Percentiles rank a stretch among this genome's conserved stretches.
Conservation (phyloP, 192 early-diverging fungal genomes). For the Entomortierella parvispora region DNA sequence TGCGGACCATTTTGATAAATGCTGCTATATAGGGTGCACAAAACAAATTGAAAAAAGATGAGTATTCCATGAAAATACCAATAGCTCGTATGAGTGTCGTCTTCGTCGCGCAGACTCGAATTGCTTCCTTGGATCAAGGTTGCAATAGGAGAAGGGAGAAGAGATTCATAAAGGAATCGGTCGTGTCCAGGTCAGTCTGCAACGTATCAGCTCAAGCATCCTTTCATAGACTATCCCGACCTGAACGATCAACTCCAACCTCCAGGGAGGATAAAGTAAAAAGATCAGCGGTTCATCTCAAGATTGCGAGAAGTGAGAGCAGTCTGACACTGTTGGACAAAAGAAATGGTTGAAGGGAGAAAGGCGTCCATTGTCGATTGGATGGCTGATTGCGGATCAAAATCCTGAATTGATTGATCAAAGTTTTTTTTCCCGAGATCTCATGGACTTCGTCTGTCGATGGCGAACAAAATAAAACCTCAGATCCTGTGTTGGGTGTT, state of each 20-base stretch:
- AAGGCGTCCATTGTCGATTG: too few relatives aligned
- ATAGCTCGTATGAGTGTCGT: constrained; percentile 44
- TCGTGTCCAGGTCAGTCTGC: constrained; percentile 14
- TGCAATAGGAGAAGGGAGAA: constrained; percentile 13
- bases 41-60: constrained; percentile 3
- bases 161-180: constrained; percentile 25
- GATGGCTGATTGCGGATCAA: too few relatives aligned
- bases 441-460: too few relatives aligned
- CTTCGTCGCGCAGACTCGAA: too few relatives aligned
- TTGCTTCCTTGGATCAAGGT: constrained; percentile 8
- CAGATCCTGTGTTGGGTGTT: too few relatives aligned
- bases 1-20: constrained; percentile 89
- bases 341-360: too few relatives aligned
- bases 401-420: too few relatives aligned
- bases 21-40: constrained; percentile 22
- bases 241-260: neutral
- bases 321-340: too few relatives aligned
- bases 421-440: too few relatives aligned
- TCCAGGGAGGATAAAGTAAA: neutral
- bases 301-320: too few relatives aligned
- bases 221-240: neutral
- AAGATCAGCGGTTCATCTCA: too few relatives aligned
- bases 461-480: too few relatives aligned
- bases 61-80: constrained; percentile 23
- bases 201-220: constrained; percentile 13